Conservation (phyloP, 1,284 basidiomycete species). For the Malassezia nana region DNA sequence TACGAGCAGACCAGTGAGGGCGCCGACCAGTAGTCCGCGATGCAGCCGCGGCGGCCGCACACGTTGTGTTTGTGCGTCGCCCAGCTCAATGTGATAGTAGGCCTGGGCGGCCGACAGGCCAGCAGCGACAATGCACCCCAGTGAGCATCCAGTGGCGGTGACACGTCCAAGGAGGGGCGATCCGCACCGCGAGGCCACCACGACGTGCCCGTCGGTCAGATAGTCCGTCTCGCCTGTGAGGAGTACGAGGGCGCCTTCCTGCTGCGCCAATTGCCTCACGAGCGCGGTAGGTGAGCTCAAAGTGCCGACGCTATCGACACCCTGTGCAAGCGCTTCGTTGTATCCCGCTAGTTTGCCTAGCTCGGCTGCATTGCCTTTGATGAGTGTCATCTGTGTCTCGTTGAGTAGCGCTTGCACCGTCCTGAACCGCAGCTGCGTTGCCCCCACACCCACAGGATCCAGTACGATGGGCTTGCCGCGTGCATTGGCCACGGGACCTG, state of each 20-base stretch:
- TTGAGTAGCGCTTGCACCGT: conserved; percentile 63
- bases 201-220: conserved; percentile 67
- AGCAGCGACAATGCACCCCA: conserved; percentile 65
- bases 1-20: conserved; percentile 57
- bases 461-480: conserved; percentile 62
- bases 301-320: conserved; percentile 71
- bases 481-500: conserved; percentile 53
- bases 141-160: conserved; percentile 82
- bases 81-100: background rate
- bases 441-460: conserved; percentile 87
- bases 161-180: conserved; percentile 65
- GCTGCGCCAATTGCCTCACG: conserved; percentile 62
- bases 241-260: conserved; percentile 70
- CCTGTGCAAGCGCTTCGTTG: conserved; percentile 62
- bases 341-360: conserved; percentile 67
- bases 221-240: conserved; percentile 77
- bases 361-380: conserved; percentile 92
- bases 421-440: conserved; percentile 62
- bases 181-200: conserved; percentile 67
- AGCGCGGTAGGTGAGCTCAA: conserved; percentile 67
- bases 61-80: background rate
- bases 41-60: conserved; percentile 9
- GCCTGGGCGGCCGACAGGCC: conserved; percentile 61
- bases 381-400: conserved; percentile 75
- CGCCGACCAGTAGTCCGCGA: conserved; percentile 30